Conservation (phyloP, 2,329 filamentous ascomycete genomes). For the Trichoderma sp. region DNA sequence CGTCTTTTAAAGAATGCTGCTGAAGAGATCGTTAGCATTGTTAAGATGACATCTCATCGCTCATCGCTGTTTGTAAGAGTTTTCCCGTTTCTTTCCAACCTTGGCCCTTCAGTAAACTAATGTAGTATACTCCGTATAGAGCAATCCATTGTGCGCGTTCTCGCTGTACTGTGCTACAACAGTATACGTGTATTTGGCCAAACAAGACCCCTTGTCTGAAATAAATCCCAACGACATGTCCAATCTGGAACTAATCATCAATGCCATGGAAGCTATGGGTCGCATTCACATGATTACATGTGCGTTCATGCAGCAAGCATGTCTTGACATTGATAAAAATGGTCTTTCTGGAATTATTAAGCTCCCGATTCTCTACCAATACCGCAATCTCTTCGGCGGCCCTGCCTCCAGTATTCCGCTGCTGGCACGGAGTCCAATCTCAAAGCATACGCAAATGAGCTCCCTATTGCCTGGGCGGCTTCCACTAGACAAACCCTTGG, state of each 20-base stretch:
- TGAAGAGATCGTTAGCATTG: slow-evolving; percentile 77
- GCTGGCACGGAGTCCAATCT: slow-evolving; percentile 43
- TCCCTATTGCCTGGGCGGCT: slow-evolving; percentile 44
- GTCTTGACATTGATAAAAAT: slow-evolving; percentile 68
- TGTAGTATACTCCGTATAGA: slow-evolving; percentile 28
- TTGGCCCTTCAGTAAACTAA: neutral
- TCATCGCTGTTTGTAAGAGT: slow-evolving; percentile 62
- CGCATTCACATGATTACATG: slow-evolving; percentile 71
- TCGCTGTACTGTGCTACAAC: slow-evolving; percentile 81
- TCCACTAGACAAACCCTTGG: slow-evolving; percentile 33
- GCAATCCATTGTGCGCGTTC: slow-evolving; percentile 53
- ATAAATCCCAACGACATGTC: slow-evolving; percentile 46
- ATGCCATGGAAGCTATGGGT: slow-evolving; percentile 75
- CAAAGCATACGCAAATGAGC: slow-evolving; percentile 39
- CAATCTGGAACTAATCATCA: slow-evolving; percentile 70
- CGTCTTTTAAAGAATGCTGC: slow-evolving; percentile 74
- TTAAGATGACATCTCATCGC: slow-evolving; percentile 72
- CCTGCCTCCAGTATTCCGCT: slow-evolving; percentile 44
- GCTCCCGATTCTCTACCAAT: slow-evolving; percentile 35
- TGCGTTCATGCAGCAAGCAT: slow-evolving; percentile 79
- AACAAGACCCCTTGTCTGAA: slow-evolving; percentile 58
- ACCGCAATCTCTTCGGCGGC: slow-evolving; percentile 30
- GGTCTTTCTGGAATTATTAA: slow-evolving; percentile 37
- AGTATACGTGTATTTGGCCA: slow-evolving; percentile 78
- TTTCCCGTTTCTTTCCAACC: neutral